Conservation (phyloP, 352 stramenopile genomes). For the Pythium periplocum region DNA sequence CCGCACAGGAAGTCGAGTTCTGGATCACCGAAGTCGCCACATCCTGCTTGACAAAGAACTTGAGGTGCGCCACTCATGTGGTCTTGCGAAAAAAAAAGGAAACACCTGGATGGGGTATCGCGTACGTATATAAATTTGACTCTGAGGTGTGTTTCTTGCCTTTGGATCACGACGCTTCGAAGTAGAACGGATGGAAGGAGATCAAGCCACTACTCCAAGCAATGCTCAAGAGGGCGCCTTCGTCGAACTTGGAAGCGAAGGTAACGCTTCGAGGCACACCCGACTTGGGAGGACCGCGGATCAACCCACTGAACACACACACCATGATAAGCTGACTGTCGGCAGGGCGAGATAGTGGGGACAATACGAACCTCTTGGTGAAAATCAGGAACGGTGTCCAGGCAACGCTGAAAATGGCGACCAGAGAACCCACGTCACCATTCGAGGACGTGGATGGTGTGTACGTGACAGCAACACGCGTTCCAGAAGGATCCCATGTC, state of each 20-base stretch:
- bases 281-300: constrained; percentile 53
- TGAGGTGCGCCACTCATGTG: constrained; percentile 43
- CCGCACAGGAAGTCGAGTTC: constrained; percentile 63
- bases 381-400: constrained; percentile 78
- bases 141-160: not conserved
- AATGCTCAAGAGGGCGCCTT: constrained; percentile 63
- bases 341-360: not conserved
- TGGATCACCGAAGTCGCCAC: constrained; percentile 47
- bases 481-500: constrained; percentile 65
- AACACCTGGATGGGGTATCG: not conserved
- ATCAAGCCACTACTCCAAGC: constrained; percentile 74
- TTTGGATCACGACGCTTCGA: constrained; percentile 20
- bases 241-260: constrained; percentile 67
- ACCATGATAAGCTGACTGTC: no score
- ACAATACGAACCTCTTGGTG: constrained; percentile 36
- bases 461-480: constrained; percentile 65
- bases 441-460: constrained; percentile 9
- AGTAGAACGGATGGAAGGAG: constrained; percentile 80
- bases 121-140: constrained; percentile 5
- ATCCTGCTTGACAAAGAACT: constrained; percentile 47
- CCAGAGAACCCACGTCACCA: constrained; percentile 37
- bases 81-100: not conserved
- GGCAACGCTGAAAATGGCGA: constrained; percentile 64
- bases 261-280: constrained; percentile 49
- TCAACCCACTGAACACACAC: constrained; percentile 29